These are phyloP conservation scores for Phytopythium cucurbitacearum DNA, from an alignment of 352 stramenopile species.

Conservation along the genomic window DNA sequence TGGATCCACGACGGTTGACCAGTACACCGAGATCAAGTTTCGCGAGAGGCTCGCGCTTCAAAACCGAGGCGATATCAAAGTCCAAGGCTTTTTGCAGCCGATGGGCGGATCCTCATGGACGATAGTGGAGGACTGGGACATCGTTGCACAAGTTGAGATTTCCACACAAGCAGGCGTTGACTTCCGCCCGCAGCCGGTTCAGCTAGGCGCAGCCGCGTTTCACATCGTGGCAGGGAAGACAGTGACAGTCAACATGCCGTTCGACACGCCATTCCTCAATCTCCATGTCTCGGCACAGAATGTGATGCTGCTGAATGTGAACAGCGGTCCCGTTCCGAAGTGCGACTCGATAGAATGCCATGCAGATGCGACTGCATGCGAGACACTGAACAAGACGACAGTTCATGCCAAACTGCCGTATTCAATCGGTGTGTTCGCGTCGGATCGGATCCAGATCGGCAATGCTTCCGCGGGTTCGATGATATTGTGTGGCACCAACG, in stretches of 20 bases:
- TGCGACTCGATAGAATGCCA: conserved; percentile 41
- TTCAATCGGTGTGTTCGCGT: conserved; percentile 42
- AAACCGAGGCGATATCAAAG: conserved; percentile 20
- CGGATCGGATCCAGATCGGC: conserved; percentile 22
- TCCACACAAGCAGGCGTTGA: conserved; percentile 33
- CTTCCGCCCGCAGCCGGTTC: conserved; percentile 36
- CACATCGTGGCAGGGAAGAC: conserved; percentile 26
- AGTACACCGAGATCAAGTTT: conserved; percentile 73
- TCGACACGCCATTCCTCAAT: conserved; percentile 47
- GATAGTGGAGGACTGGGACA: conserved; percentile 4
- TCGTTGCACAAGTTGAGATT: neutral
- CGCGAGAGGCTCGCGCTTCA: conserved; percentile 21
- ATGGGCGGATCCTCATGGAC: conserved; percentile 14
- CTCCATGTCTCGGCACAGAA: conserved; percentile 42
- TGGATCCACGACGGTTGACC: conserved; percentile 42
- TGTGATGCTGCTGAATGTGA: conserved; percentile 35
- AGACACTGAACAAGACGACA: conserved; percentile 13
- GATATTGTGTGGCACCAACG: conserved; percentile 43
- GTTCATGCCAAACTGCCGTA: conserved; percentile 22
- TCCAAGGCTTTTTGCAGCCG: conserved; percentile 45
- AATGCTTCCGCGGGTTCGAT: conserved; percentile 57
- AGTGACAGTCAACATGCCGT: conserved; percentile 43
- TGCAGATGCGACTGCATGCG: conserved; percentile 32
- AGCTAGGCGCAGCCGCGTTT: conserved; percentile 37
- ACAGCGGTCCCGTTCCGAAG: conserved; percentile 35